Base-by-base conservation (phyloP, 78 protist genomes). In the Dictyostelium purpureum region DNA sequence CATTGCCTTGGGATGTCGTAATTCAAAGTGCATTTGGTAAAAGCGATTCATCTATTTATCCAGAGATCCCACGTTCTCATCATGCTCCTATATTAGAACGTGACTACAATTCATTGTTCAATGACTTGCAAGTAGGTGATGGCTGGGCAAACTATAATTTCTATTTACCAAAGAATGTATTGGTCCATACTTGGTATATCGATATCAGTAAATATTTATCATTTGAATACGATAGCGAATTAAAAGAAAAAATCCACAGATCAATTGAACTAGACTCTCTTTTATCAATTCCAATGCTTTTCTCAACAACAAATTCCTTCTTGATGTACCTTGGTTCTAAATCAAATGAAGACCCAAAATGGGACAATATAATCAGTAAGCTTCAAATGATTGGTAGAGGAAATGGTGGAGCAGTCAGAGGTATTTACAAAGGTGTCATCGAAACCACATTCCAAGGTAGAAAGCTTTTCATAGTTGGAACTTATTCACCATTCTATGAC, bases 331-430 rank as follows among this genome's bases (percentile, higher is more conserved):
- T 42, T 4, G 19, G 31, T 21, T 70, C 69, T 14, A 19, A 37
- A 57, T 85, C 71, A 19, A 57, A 85, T 43, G 33, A 37, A 4
- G 92, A 85, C 59, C 56, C 59, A 42, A 28, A 24, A 45, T 85
- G 92, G 92, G 92, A 85, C 2, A 12, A 16, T 1, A 4, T 67
- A 37, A 28, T 69, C 31, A 45, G 47, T 35, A 21, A 42, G 35
- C 63, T 85, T 26, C 61, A 47, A 42, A 12, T 85, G 21, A 26
- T 43, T 73, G 92, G 92, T 19, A 52, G 80, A 26, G 92, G 92
- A 1, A 85, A 85, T 73, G 92, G 92, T 45, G 75, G 75, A 4
- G 42, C 31, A 2, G 92, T 85, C 5, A 52, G 92, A 56, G 57
- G 79, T 28, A 69, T 85, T 9, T 59, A 85, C 19, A 56, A 73